Conservation (phyloP, 768 basidiomycete genomes). For the Multifurca ochricompacta region DNA sequence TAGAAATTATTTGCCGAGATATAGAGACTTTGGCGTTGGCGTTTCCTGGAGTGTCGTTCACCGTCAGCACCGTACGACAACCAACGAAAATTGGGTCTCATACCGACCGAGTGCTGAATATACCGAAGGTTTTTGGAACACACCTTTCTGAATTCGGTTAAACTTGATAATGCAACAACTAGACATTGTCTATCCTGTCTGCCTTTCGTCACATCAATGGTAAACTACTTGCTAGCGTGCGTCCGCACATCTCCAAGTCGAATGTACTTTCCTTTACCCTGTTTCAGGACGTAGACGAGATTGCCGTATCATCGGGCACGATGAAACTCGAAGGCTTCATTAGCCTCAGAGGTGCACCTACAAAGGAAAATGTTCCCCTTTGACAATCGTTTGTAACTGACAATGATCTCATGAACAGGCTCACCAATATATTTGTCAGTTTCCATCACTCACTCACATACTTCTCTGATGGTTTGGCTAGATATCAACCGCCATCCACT, state of each 20-base stretch:
- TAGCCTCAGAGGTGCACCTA: constrained; percentile 63
- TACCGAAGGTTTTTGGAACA: constrained; percentile 50
- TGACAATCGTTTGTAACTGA: constrained; percentile 9
- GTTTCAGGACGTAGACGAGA: constrained; percentile 58
- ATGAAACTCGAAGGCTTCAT: constrained; percentile 75
- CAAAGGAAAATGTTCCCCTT: constrained; percentile 46
- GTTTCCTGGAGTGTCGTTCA: constrained; percentile 63
- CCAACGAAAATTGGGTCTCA: constrained; percentile 30
- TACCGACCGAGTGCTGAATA: constrained; percentile 44
- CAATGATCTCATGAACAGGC: constrained; percentile 37
- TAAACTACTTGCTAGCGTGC: constrained; percentile 58
- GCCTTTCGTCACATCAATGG: constrained; percentile 74
- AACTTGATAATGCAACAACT: background rate
- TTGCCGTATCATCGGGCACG: constrained; percentile 41
- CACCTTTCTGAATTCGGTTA: background rate
- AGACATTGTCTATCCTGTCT: constrained; percentile 59
- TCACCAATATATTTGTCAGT: constrained; percentile 83
- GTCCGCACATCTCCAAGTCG: constrained; percentile 18
- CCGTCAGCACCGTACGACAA: constrained; percentile 48
- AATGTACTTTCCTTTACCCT: constrained; percentile 4
- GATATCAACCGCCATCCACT: constrained; percentile 78
- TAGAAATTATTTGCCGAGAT: constrained; percentile 63
- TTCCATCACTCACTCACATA: background rate
- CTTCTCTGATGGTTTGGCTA: constrained; percentile 27
- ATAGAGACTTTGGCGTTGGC: constrained; percentile 67